Percentiles rank a stretch among this genome's conserved stretches.
Conservation (phyloP, 176 grass and related monocot species). For the Alloteropsis semialata region DNA sequence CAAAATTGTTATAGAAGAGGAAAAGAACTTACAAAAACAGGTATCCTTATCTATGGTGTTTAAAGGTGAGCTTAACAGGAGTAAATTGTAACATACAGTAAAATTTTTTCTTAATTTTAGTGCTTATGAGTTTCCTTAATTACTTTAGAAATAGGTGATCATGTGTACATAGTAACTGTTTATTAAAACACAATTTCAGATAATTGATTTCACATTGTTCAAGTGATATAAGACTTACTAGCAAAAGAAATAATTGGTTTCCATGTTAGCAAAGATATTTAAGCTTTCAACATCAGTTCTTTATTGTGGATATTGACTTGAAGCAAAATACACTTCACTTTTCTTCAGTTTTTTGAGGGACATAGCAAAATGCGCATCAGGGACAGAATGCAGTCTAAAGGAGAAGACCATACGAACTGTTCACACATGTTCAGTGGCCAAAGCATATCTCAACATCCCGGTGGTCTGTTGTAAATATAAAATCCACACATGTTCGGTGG, state of each 20-base stretch:
- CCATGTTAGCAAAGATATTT: not conserved
- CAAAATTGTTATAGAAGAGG: not conserved
- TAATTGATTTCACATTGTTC: not conserved
- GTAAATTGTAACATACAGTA: not conserved
- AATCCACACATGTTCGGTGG: too few species aligned
- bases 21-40: not conserved
- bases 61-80: not conserved
- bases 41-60: not conserved
- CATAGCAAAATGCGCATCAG: not conserved
- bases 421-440: constrained; percentile 80
- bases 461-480: too few species aligned
- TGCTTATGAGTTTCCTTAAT: not conserved
- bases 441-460: constrained; percentile 65
- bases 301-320: not conserved
- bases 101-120: not conserved
- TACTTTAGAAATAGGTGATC: not conserved
- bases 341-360: not conserved
- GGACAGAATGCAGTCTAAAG: not conserved
- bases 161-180: not conserved
- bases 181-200: not conserved
- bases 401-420: not conserved
- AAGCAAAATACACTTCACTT: not conserved
- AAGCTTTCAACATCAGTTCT: not conserved
- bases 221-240: not conserved
- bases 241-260: not conserved